phyloP scores from a whole-genome alignment of 1,284 basidiomycete species.

The Pseudozyma sp. region DNA sequence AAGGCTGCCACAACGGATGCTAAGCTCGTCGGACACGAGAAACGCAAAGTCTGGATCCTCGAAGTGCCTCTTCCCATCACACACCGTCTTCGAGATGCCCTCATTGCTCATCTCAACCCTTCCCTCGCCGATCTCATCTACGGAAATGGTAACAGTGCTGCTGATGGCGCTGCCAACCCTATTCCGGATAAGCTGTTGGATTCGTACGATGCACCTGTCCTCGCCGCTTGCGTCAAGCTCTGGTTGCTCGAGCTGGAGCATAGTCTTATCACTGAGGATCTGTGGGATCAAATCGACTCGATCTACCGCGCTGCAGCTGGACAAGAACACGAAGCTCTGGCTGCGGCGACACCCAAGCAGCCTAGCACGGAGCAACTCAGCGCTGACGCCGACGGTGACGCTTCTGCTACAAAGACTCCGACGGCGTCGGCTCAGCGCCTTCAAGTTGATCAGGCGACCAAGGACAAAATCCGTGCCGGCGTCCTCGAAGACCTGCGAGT shows the following conservation, averaged over 20 bases:
- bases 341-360: slow-evolving; percentile 14
- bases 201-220: slow-evolving; percentile 84
- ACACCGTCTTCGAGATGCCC: slow-evolving; percentile 83
- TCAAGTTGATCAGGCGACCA: slow-evolving; percentile 81
- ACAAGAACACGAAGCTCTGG: slow-evolving; percentile 54
- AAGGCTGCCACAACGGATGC: slow-evolving; percentile 9
- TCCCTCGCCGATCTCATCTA: slow-evolving; percentile 41
- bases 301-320: slow-evolving; percentile 61
- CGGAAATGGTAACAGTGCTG: slow-evolving; percentile 16
- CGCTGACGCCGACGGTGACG: slow-evolving; percentile 4
- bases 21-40: slow-evolving; percentile 73
- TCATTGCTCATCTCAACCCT: slow-evolving; percentile 73
- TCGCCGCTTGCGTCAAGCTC: slow-evolving; percentile 84
- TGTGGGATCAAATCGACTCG: slow-evolving; percentile 63
- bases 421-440: slow-evolving; percentile 71
- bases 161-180: slow-evolving; percentile 11
- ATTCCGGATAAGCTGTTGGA: slow-evolving; percentile 74
- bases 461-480: slow-evolving; percentile 75
- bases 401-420: neutral
- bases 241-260: slow-evolving; percentile 72
- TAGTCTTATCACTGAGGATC: slow-evolving; percentile 52
- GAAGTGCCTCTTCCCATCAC: slow-evolving; percentile 77
- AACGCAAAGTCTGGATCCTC: slow-evolving; percentile 91
- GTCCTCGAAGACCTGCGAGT: slow-evolving; percentile 77
- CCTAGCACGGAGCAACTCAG: slow-evolving; percentile 4